Evolutionary conservation across 2,329 filamentous ascomycete genomes (phyloP), one percentile per base, ranked within the genome.

Genomic region (Colletotrichum gigasporum): DNA sequence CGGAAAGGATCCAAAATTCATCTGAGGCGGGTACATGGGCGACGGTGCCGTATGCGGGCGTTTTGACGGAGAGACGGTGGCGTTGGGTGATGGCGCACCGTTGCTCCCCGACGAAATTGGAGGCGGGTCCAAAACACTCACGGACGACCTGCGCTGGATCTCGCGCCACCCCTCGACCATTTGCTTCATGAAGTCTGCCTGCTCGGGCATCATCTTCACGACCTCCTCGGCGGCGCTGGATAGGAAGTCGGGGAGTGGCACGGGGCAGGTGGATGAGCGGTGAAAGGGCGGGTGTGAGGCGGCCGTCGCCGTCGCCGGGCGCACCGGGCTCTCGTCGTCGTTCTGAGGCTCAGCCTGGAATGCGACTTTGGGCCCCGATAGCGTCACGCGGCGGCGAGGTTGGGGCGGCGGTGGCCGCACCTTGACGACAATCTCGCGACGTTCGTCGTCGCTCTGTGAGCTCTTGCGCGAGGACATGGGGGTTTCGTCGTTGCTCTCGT

Each of bases 151-250:
- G 20, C 55, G 32, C 48, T 64, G 55, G 39, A 64, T 64, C 48
- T 61, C 61, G 20, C 48, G 42, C 61, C 61, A 64, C 11, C 61
- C 61, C 26, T 53, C 61, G 16, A 64, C 56, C 61, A 64, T 60
- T 32, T 42, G 48, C 47, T 61, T 64, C 61, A 64, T 64, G 9
- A 61, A 64, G 7, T 50, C 61, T 10, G 61, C 61, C 61, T 64
- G 61, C 8, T 54, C 55, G 16, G 61, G 61, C 61, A 64, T 64
- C n/a, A 64, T 53, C 56, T 42, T 64, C 2, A 64, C 61, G 3
- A 64, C 61, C 32, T 64, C 61, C 12, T 64, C 61, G 28, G 61
- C 61, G 16, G 61, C 56, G 48, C 61, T 60, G 14, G 56, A 53
- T 5, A 64, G 28, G 14, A 64, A 61, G 12, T 61, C 61, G 12